Evolutionary conservation across 2,329 filamentous ascomycete genomes (phyloP), one percentile per base, ranked within the genome.

Genomic region (Metarhizium brunneum): DNA sequence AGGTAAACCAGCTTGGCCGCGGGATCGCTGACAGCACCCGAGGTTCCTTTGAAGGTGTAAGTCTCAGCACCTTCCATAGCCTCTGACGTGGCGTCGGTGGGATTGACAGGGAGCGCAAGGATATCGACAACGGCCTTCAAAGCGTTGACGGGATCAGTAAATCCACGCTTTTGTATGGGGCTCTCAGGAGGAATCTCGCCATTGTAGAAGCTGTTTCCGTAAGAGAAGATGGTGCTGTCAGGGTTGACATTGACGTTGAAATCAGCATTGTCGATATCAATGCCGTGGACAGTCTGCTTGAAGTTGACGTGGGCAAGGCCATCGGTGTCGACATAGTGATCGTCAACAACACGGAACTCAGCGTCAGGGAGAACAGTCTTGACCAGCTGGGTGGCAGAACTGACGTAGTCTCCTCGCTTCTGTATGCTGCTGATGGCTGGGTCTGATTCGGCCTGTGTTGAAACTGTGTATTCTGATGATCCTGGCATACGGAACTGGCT

Each of bases 231-330:
- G 10, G 68, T 72, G 30, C 82, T 81, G 57, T 84, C 74, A 18
- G 69, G 64, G 29, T 78, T 69, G 61, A 83, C 78, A 59, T 84
- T 84, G 50, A 84, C 78, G 53, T 83, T 82, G 62, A 83, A 81
- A 62, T 82, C 78, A 1, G 77, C 79, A 61, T 84, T 84, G 61
- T 83, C 81, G 57, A 85, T 76, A 58, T 84, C 81, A 29, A 84
- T 64, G 1, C 76, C 81, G 54, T 83, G 77, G 6, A 72, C 69
- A 0, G 80, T 83, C 68, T 84, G 82, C 67, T 79, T 80, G 63
- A 84, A 81, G 65, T 82, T 75, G 59, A 83, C 78, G 61, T 84
- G 81, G 0, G 72, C 73, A 57, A 84, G 71, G 8, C 80, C 80
- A 54, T 81, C 82, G 49, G 62, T 66, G n/a, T 80, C 74, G 11